Base-by-base conservation (phyloP, 1,284 basidiomycete species). In the Amylostereum chailletii region DNA sequence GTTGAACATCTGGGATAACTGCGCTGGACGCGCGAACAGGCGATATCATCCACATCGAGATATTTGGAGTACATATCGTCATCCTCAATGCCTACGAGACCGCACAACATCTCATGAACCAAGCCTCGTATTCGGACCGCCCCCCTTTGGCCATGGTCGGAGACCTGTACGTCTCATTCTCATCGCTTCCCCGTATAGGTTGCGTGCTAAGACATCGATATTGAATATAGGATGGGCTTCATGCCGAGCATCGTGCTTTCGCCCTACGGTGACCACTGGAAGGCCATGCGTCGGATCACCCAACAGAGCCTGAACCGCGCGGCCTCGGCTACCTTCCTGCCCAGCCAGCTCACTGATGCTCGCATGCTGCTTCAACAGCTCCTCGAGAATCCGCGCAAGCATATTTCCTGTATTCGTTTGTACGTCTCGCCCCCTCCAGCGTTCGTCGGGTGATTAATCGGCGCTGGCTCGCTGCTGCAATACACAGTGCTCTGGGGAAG, bases 71-170 rank as follows among this genome's bases (percentile, higher is more conserved):
- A 37, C 46, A 52, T 45, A 50, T 55, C 49, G 49, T 53, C n/a
- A 49, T 55, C 32, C 42, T 56, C 44, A 51, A 54, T 47, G 42
- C 11, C 45, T 42, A 43, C 34, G 54, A 55, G 34, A 46, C 45
- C 10, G 48, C 53, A 26, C 46, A 41, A 42, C 43, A 9, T 34
- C 53, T 54, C 19, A 54, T 60, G 31, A 53, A 58, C 32, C 55
- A 53, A 26, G 53, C 53, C 11, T 49, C 56, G 3, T 61, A 61
- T 41, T 60, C 58, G 29, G 60, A 57, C 27, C 49, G 60, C 4
- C 48, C 45, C 4, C 47, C 48, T 10, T 30, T 48, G 4, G 38
- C 42, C 4, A 48, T 55, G 47, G 50, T 39, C 2, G 46, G 42
- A 10, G 51, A 55, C 19, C 19, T 19, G 19, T 19, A 19, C 19